Percentiles rank a stretch among this genome's conserved stretches.
phyloP scores from a whole-genome alignment of 352 stramenopile genomes.

The Globisporangium emineosum region DNA sequence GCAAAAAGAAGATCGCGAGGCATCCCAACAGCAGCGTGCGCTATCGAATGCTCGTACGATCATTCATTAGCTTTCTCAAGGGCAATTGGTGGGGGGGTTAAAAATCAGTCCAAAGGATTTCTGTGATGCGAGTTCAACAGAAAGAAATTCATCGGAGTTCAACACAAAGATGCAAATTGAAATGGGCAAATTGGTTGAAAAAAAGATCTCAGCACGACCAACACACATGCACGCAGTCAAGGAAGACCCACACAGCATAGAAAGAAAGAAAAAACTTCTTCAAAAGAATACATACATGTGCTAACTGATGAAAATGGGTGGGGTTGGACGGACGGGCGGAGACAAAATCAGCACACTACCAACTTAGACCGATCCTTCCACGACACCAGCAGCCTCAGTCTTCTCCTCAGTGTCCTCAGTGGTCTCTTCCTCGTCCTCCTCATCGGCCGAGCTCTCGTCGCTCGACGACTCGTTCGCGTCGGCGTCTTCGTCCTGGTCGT shows the following conservation, averaged over 20 bases:
- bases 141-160: background rate
- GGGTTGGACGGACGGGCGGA: background rate
- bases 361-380: conserved; percentile 62
- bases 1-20: no score
- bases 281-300: conserved; percentile 20
- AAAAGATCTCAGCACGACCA: conserved; percentile 3
- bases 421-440: conserved; percentile 34
- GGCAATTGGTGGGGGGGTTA: no score
- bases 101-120: no score
- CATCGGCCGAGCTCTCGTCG: conserved; percentile 43
- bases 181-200: background rate
- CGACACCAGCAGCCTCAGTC: conserved; percentile 27
- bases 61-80: no score
- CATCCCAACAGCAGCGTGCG: no score
- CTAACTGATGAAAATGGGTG: background rate
- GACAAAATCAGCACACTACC: background rate
- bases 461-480: conserved; percentile 27
- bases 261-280: background rate
- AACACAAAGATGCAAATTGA: background rate
- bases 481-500: conserved; percentile 35
- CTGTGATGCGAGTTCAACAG: no score
- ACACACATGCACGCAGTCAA: background rate
- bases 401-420: conserved; percentile 32
- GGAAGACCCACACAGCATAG: background rate
- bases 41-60: no score